Conservation (phyloP, 2,329 filamentous ascomycete species). For the Penicillium sp. region DNA sequence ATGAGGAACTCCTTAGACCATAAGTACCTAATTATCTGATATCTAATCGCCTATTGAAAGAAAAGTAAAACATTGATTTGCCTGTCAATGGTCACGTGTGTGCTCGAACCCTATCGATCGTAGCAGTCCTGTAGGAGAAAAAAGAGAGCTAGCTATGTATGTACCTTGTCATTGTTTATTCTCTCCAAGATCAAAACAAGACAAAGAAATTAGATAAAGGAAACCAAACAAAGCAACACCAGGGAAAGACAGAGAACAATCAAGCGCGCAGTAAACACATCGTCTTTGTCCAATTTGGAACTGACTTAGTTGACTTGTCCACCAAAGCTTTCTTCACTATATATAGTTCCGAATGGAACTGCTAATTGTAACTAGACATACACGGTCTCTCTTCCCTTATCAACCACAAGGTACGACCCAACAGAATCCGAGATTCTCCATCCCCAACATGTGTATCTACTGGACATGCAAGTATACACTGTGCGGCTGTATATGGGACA, state of each 20-base stretch:
- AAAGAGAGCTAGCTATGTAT: not conserved
- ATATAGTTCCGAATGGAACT: not conserved
- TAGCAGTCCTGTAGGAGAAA: not conserved
- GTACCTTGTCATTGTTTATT: not conserved
- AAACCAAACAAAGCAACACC: not conserved
- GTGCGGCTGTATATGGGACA: constrained; percentile 22
- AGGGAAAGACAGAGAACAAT: not conserved
- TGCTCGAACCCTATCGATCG: not conserved
- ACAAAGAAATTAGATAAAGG: not conserved
- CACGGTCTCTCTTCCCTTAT: not conserved
- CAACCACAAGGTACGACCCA: not conserved
- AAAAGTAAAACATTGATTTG: not conserved
- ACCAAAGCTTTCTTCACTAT: not conserved
- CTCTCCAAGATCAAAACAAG: too few species aligned
- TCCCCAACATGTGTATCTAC: constrained; percentile 16
- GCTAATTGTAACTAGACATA: not conserved
- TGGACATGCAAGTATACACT: constrained; percentile 14
- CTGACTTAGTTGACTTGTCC: too few species aligned
- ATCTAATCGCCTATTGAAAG: not conserved
- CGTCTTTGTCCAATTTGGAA: not conserved
- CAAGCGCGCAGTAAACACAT: not conserved
- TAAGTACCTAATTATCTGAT: not conserved
- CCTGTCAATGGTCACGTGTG: not conserved
- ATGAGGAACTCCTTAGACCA: not conserved
- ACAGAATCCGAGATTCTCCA: not conserved